These are phyloP conservation scores for Clonostachys rhizophaga DNA, from an alignment of 2,329 filamentous ascomycete genomes.

Conservation along the genomic window DNA sequence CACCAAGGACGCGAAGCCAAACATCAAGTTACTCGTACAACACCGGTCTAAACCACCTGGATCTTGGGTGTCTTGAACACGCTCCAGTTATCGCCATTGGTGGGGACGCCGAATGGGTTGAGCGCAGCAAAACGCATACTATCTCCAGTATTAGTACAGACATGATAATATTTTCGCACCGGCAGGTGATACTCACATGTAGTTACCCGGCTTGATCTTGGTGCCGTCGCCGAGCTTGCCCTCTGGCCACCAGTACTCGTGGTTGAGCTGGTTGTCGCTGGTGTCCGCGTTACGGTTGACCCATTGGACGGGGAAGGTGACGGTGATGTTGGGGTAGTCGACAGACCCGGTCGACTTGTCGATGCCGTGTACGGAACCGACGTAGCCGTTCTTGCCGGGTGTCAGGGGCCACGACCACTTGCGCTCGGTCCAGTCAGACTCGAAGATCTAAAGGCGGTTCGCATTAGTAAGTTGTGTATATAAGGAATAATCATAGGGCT, in stretches of 20 bases:
- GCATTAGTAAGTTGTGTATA: background rate
- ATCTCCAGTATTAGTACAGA: slow-evolving; percentile 4
- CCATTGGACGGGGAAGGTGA: slow-evolving; percentile 1
- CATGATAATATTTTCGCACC: slow-evolving; percentile 7
- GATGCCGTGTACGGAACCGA: slow-evolving; percentile 1
- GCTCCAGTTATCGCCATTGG: slow-evolving; percentile 12
- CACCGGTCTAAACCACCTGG: background rate
- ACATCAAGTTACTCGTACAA: no score
- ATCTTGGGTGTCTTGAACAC: slow-evolving; percentile 5
- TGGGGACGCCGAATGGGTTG: slow-evolving; percentile 13
- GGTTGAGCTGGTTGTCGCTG: background rate
- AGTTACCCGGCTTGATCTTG: slow-evolving; percentile 4
- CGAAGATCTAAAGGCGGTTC: slow-evolving; percentile 12
- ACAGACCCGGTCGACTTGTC: slow-evolving; percentile 3
- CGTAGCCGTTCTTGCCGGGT: slow-evolving; percentile 12
- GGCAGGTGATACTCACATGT: slow-evolving; percentile 2
- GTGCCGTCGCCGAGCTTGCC: slow-evolving; percentile 1
- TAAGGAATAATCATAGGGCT: background rate
- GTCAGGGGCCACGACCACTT: slow-evolving; percentile 26
- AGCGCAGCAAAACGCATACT: slow-evolving; percentile 15
- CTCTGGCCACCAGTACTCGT: background rate
- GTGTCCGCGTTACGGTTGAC: background rate
- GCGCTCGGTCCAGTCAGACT: slow-evolving; percentile 15
- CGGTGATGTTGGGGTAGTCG: slow-evolving; percentile 1
- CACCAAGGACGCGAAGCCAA: no score